A percentile compares a stretch with the other conserved stretches of the same genome.
These are phyloP conservation scores for Ophiostoma sp. DNA, from an alignment of 2,329 filamentous ascomycete genomes.

Conservation along the genomic window DNA sequence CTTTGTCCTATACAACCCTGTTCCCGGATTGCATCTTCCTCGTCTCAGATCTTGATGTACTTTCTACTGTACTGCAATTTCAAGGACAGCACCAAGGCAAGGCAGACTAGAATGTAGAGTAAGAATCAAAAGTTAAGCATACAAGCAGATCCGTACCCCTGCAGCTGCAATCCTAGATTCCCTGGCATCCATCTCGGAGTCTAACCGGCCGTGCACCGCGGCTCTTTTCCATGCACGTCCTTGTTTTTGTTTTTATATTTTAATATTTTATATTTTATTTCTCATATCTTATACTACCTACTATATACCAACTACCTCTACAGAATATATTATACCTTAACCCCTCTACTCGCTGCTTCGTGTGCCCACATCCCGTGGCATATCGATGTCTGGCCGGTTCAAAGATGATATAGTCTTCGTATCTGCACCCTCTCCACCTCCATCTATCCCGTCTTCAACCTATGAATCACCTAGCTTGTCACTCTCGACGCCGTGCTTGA, in stretches of 20 bases:
- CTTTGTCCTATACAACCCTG: background rate
- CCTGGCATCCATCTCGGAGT: background rate
- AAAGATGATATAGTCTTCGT: background rate
- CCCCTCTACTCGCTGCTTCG: background rate
- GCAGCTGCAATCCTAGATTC: background rate
- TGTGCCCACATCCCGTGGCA: background rate
- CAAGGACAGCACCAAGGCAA: background rate
- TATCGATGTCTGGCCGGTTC: background rate
- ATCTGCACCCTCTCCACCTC: no score
- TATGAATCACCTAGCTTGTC: background rate
- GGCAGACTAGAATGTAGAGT: background rate
- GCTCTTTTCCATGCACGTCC: background rate
- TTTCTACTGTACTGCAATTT: background rate
- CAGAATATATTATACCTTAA: background rate
- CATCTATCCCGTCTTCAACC: background rate
- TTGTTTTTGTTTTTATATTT: background rate
- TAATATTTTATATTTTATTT: no score
- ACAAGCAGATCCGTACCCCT: background rate
- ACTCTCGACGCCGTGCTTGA: background rate
- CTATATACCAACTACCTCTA: no score
- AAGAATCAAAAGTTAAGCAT: no score
- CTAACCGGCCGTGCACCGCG: conserved; percentile 6
- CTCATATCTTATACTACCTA: no score
- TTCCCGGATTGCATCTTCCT: background rate
- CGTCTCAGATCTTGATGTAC: conserved; percentile 1